A percentile compares a stretch with the other conserved stretches of the same genome.
These are phyloP conservation scores for Citrullus colocynthis DNA, from an alignment of 306 rosid species.

Conservation along the genomic window DNA sequence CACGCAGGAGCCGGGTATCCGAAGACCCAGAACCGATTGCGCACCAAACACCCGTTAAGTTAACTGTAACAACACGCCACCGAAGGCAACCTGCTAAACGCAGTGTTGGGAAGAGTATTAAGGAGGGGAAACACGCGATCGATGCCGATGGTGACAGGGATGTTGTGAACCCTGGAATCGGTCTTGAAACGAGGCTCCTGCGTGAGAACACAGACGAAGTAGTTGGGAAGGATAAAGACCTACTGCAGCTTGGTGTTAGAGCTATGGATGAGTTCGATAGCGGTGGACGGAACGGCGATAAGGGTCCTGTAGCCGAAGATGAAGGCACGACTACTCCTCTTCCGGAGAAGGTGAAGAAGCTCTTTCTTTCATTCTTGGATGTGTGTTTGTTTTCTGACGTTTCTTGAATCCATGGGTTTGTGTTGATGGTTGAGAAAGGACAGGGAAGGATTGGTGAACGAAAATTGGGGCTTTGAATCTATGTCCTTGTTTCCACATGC, in stretches of 20 bases:
- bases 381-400: background rate
- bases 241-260: conserved; percentile 11
- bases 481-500: background rate
- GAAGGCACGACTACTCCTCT: conserved; percentile 57
- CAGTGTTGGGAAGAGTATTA: conserved; percentile 13
- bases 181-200: background rate
- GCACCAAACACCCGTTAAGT: conserved; percentile 2
- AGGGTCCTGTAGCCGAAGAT: conserved; percentile 56
- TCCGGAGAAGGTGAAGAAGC: conserved; percentile 63
- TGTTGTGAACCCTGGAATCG: conserved; percentile 6
- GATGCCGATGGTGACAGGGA: conserved; percentile 9
- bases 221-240: conserved; percentile 14
- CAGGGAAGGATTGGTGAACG: background rate
- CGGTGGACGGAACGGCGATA: conserved; percentile 65
- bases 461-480: background rate
- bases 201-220: conserved; percentile 10
- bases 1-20: background rate
- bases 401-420: background rate
- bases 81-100: background rate
- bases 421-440: background rate
- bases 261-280: conserved; percentile 71
- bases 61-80: conserved; percentile 16
- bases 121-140: conserved; percentile 23
- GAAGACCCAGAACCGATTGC: background rate
- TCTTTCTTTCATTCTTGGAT: background rate